Base-by-base conservation (phyloP, 1,139 yeast species). In the Suhomyces guaymorum region DNA sequence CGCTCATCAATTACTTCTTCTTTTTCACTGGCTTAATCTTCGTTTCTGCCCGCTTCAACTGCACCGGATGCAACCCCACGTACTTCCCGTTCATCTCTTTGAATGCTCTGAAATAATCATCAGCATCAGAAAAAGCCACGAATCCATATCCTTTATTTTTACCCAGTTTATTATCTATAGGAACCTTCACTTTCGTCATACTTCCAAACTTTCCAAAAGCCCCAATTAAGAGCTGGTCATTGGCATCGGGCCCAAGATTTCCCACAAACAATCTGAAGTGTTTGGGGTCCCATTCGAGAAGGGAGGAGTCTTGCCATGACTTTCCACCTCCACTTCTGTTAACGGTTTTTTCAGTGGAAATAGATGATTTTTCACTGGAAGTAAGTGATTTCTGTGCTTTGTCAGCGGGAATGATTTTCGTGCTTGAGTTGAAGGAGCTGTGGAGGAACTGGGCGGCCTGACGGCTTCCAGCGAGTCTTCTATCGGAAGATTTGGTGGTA, bases 231-330 rank as follows among this genome's bases (percentile, higher is more conserved):
- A 76, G 50, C 14, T 69, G 75, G 41, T 81, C 87, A 15, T 69
- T 75, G 4, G 79, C 90, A 46, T 83, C 92, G 3, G 73, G 67
- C 0, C 88, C 86, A 26, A 84, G 58, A 47, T 84, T 84, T 0
- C 94, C 94, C 7, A 84, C 86, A 59, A 83, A 84, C 10, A 84
- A 60, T 21, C 89, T 61, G 56, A 80, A 84, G 51, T 82, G 88
- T n/a, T 67, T 61, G 14, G 81, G 83, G 47, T 80, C 72, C 86
- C 86, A 80, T 24, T 73, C 79, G 14, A 68, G 58, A 26, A 75
- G 55, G 4, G 75, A 49, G 7, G 61, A 44, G 44, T 75, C 80
- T 35, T 65, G 70, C 79, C 81, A 73, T 10, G 58, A 55, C 42
- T 64, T 57, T 5, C 77, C 75, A 2, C 77, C 78, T 0, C 62